Evolutionary conservation across 2,329 filamentous ascomycete genomes (phyloP).

Genomic region (Biscogniauxia marginata): DNA sequence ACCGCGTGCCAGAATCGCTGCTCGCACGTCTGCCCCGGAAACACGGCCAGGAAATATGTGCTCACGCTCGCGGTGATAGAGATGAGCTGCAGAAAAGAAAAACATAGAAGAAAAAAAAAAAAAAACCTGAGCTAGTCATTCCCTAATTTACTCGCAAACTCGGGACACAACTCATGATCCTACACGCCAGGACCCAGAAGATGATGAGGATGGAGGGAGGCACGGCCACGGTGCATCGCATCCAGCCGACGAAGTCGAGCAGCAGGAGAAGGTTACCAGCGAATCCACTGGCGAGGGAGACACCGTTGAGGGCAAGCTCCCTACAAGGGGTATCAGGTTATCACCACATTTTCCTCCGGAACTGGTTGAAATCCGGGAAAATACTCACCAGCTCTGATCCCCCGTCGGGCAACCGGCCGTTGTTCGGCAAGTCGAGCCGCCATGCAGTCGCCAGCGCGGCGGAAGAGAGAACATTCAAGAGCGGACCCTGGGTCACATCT

Average conservation of each 20-base stretch:
- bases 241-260: conserved; percentile 7
- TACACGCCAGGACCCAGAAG: conserved; percentile 6
- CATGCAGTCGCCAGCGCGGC: conserved; percentile 6
- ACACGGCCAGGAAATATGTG: conserved; percentile 1
- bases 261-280: conserved; percentile 6
- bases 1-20: conserved; percentile 12
- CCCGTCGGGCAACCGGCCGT: conserved; percentile 2
- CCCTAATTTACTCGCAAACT: no score
- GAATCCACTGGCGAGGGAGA: conserved; percentile 6
- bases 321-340: conserved; percentile 1
- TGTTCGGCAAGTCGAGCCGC: conserved; percentile 2
- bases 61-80: conserved; percentile 5
- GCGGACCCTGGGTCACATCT: conserved; percentile 7
- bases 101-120: no score
- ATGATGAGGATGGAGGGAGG: conserved; percentile 8
- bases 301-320: conserved; percentile 9
- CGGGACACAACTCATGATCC: neutral
- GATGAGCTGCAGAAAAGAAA: conserved; percentile 5
- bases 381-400: conserved; percentile 7
- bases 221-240: conserved; percentile 6
- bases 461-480: conserved; percentile 6
- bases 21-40: conserved; percentile 2
- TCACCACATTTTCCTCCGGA: neutral
- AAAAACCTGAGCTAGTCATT: no score
- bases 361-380: neutral